Evolutionary conservation across 768 basidiomycete species (phyloP), one percentile per base, ranked within the genome.

Genomic region (Candolleomyces efflorescens): DNA sequence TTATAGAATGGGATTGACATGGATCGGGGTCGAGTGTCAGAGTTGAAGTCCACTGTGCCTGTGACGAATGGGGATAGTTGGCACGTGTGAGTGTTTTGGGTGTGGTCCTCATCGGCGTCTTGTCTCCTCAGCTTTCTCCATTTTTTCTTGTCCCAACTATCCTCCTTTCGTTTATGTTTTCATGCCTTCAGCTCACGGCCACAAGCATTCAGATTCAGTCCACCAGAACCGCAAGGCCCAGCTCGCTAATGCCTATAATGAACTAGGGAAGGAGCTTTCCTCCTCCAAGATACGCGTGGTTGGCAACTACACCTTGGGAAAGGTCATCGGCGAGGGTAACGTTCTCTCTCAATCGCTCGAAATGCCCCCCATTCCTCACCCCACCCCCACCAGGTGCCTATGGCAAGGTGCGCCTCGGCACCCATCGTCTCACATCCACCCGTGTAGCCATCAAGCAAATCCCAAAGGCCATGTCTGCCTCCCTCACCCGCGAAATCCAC

Each of bases 391-490:
- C 59, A 96, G 95, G 95, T 61, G 87, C 96, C 46, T 98, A 95
- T 70, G 96, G 96, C 38, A 95, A 94, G 68, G 96, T 98, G 27
- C 86, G 94, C 53, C 79, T 99, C 69, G 97, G 94, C 54, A 93
- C 90, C 0, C 94, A 99, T 70, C 89, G 95, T 58, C 79, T 98
- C 48, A 94, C 95, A 2, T 90, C 89, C 6, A 88, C 88, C 46
- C 85, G 93, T 53, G 95, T 96, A 64, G 96, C 96, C 55, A 89
- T 99, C 76, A 99, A 99, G 75, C 95, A 98, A 73, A 96, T 98
- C 62, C 93, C 96, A 38, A 98, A 98, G 72, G 84, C 87, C 57
- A 84, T 94, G 79, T 92, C 95, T 32, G 83, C 94, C 5, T 82
- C 90, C 17, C 81, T 99, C 41, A 99, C 97, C 24, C 85, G 96